These are phyloP conservation scores for Lasiodiplodia citricola DNA, from an alignment of 2,329 filamentous ascomycete species.

Conservation along the genomic window DNA sequence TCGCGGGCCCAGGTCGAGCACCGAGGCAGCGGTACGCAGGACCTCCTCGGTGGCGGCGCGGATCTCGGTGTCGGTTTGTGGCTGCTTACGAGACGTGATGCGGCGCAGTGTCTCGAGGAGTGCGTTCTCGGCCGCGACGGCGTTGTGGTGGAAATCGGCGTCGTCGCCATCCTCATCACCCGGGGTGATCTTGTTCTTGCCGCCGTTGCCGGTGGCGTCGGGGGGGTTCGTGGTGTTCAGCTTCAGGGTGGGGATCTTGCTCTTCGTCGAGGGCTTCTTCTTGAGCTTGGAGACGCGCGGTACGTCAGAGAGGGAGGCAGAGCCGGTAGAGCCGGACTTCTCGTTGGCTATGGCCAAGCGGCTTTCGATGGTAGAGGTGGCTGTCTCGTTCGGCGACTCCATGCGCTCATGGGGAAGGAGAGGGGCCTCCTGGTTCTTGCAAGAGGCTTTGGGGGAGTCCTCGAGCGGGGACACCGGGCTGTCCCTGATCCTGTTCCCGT, in stretches of 20 bases:
- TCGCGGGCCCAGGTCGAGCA: conserved; percentile 7
- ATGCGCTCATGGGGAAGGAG: conserved; percentile 13
- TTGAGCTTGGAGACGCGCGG: neutral
- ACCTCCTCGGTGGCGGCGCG: neutral
- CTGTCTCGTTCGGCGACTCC: neutral
- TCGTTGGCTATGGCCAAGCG: neutral
- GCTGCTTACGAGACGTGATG: neutral
- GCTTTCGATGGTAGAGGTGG: no score
- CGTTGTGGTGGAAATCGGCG: neutral
- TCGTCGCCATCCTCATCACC: neutral
- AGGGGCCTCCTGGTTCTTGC: neutral
- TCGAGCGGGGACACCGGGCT: conserved; percentile 4
- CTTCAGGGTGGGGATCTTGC: neutral
- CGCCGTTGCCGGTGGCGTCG: neutral
- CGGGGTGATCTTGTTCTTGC: neutral
- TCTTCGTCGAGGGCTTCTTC: neutral
- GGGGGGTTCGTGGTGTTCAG: neutral
- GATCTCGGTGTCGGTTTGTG: neutral
- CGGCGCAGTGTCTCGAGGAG: conserved; percentile 2
- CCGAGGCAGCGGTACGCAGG: neutral
- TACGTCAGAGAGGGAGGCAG: no score
- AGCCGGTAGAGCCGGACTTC: neutral
- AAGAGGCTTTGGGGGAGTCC: neutral
- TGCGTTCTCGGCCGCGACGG: neutral
- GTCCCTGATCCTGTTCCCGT: neutral